Base-by-base conservation (phyloP, 805 yeast species). In the Sugiyamaella chiloensis region DNA sequence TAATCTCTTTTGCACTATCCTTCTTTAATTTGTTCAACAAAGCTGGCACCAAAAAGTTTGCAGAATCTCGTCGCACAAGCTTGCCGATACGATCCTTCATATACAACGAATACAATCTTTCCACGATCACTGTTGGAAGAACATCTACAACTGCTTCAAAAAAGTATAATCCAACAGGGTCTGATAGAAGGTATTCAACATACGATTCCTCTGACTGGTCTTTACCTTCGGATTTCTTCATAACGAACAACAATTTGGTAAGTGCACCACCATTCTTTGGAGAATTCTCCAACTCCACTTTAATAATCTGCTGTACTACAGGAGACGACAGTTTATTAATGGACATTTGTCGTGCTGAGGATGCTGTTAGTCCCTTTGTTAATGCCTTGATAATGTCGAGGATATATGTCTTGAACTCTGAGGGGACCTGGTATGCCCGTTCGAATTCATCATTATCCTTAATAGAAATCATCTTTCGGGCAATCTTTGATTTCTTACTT, bases 81-180 rank as follows among this genome's bases (percentile, higher is more conserved):
- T 86, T 87, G 47, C 78, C 70, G 5, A 90, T 69, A 52, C 96
- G 74, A 24, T 83, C 85, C 51, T 75, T 76, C 82, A 90, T 86
- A 68, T 89, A 87, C 4, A 77, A 63, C 34, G 67, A 68, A 69
- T 80, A 87, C 40, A 91, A 65, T 57, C 96, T 75, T 57, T 83
- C 85, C 17, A 85, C 77, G 60, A 79, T 81, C 54, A 80, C 83
- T 52, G 77, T 67, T 54, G 93, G 80, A 52, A 83, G 81, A 50
- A 76, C 77, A 41, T 75, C 78, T 44, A 90, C 71, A 8, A 81
- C 76, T 16, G 82, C 75, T 64, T 93, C 88, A 23, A 91, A 71
- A 70, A 93, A 91, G 66, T 89, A 97, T 1, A 95, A 85, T 0
- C 98, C 99, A n/a, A 90, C 87, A 1, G 95, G 73, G 60, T 89